Evolutionary conservation across 306 rosid genomes (phyloP).

Genomic region (Alnus rubra): DNA sequence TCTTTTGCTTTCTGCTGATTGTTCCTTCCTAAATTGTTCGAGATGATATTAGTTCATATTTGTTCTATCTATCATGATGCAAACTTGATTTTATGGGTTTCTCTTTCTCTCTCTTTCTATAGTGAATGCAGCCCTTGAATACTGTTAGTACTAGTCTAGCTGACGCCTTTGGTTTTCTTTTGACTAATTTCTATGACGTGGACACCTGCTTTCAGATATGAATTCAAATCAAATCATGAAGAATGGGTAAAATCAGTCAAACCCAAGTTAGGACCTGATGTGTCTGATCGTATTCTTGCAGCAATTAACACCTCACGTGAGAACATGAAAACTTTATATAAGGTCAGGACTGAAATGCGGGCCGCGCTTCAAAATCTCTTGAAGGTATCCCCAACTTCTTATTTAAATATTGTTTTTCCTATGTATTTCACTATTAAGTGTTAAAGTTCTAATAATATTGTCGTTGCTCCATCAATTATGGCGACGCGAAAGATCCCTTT

Average conservation of each 20-base stretch:
- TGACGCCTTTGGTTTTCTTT: slow-evolving; percentile 16
- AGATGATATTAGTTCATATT: background rate
- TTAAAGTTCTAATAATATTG: background rate
- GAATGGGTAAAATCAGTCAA: slow-evolving; percentile 79
- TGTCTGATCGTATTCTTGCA: slow-evolving; percentile 49
- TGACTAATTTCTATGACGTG: slow-evolving; percentile 18
- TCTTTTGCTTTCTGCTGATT: background rate
- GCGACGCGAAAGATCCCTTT: background rate
- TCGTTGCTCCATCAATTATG: background rate
- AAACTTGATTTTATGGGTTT: background rate
- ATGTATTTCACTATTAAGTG: background rate
- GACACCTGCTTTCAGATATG: slow-evolving; percentile 62
- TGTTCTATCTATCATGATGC: background rate
- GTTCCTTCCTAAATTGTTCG: background rate
- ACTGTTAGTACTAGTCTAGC: background rate
- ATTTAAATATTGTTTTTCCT: background rate
- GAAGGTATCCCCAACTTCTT: slow-evolving; percentile 55
- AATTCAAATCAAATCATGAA: slow-evolving; percentile 82
- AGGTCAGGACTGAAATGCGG: slow-evolving; percentile 82
- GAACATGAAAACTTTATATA: slow-evolving; percentile 63
- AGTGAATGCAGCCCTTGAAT: background rate
- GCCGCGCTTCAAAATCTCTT: slow-evolving; percentile 69
- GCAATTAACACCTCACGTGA: slow-evolving; percentile 60
- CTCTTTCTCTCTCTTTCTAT: background rate
- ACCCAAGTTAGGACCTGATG: slow-evolving; percentile 60